Percentiles rank a stretch among this genome's conserved stretches.
Evolutionary conservation across 805 yeast species (phyloP).

Genomic region (Saturnispora hagleri): DNA sequence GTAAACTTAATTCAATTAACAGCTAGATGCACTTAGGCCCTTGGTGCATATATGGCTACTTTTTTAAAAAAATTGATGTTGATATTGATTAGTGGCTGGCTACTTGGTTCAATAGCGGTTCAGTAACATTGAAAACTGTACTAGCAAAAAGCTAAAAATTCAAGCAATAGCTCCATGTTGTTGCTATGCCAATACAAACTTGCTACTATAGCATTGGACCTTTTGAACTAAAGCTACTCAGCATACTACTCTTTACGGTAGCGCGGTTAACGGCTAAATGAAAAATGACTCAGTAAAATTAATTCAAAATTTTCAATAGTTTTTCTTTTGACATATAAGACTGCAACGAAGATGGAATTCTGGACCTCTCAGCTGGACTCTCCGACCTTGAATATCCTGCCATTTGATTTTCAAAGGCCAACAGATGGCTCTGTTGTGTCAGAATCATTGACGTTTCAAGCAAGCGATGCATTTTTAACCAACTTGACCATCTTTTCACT

Average conservation of each 20-base stretch:
- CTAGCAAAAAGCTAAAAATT: too few relatives aligned
- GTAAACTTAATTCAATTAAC: too few relatives aligned
- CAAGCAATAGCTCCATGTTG: too few relatives aligned
- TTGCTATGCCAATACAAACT: too few relatives aligned
- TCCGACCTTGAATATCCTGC: conserved; percentile 81
- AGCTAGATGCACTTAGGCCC: too few relatives aligned
- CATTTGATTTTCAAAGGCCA: conserved; percentile 81
- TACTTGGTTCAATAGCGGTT: too few relatives aligned
- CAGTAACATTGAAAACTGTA: too few relatives aligned
- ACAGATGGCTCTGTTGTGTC: conserved; percentile 58
- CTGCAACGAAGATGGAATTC: conserved; percentile 26
- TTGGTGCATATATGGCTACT: too few relatives aligned
- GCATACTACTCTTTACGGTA: background rate
- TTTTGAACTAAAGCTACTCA: background rate
- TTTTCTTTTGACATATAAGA: background rate
- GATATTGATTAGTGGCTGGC: too few relatives aligned
- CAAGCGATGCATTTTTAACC: conserved; percentile 31
- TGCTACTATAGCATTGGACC: too few relatives aligned
- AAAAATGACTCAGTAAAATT: background rate
- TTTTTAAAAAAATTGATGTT: too few relatives aligned
- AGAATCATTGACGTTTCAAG: conserved; percentile 29
- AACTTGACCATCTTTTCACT: conserved; percentile 62
- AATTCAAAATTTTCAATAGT: background rate
- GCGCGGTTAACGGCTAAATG: background rate
- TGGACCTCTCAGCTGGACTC: conserved; percentile 64